Conservation (phyloP, 2,329 filamentous ascomycete species). For the Penicillium griseofulvum region DNA sequence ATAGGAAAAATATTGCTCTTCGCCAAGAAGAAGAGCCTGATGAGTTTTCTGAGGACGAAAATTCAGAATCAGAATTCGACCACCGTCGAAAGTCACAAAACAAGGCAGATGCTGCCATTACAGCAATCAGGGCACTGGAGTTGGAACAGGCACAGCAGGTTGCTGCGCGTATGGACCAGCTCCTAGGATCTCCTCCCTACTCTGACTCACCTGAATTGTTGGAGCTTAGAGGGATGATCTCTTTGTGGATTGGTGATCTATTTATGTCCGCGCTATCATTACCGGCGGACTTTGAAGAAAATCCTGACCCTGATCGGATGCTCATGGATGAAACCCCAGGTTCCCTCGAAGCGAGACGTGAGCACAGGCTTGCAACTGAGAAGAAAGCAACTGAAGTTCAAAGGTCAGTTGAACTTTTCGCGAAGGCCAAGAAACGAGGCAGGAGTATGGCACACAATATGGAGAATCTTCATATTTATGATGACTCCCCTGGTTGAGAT, state of each 20-base stretch:
- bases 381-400: slow-evolving; percentile 30
- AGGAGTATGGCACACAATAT: slow-evolving; percentile 31
- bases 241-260: slow-evolving; percentile 73
- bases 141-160: slow-evolving; percentile 61
- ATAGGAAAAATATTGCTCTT: slow-evolving; percentile 40
- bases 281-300: slow-evolving; percentile 13
- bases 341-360: slow-evolving; percentile 32
- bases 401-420: slow-evolving; percentile 35
- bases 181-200: slow-evolving; percentile 69
- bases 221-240: slow-evolving; percentile 69
- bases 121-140: slow-evolving; percentile 50
- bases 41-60: slow-evolving; percentile 34
- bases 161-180: slow-evolving; percentile 65
- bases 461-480: slow-evolving; percentile 31
- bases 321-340: slow-evolving; percentile 22
- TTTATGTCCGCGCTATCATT: slow-evolving; percentile 34
- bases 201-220: slow-evolving; percentile 65
- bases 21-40: slow-evolving; percentile 23
- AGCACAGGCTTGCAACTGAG: slow-evolving; percentile 35
- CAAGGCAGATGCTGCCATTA: slow-evolving; percentile 35
- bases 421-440: slow-evolving; percentile 33
- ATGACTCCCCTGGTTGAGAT: slow-evolving; percentile 10
- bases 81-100: slow-evolving; percentile 26
- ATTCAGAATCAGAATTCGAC: slow-evolving; percentile 24
- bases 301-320: slow-evolving; percentile 16